Evolutionary conservation across 1,284 basidiomycete species (phyloP), one percentile per base, ranked within the genome.

Genomic region (Xerocomus cyaneibrunnescens): DNA sequence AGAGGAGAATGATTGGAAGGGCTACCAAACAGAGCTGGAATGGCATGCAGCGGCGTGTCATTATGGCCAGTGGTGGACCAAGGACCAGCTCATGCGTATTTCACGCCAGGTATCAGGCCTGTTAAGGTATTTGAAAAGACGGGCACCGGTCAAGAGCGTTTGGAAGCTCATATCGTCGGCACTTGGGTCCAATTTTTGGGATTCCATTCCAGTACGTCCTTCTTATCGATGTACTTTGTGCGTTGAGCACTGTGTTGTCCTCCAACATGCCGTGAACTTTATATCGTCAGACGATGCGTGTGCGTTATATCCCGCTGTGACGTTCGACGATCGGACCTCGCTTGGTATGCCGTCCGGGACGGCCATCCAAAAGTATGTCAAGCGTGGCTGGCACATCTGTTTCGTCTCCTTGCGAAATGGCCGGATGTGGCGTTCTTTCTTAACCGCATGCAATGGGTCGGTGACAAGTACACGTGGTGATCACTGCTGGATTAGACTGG

Each of bases 221-320:
- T 1, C n/a, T n/a, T n/a, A n/a, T n/a, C n/a, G n/a, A n/a, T n/a
- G 8, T 37, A 28, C 35, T 21, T 14, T 12, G n/a, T 28, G 40
- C 27, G 22, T 31, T 13, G 7, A 12, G n/a, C 23, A 2, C 14
- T 31, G 3, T 14, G 5, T 14, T 5, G 12, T 1, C 35, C 16
- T 35, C 7, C 34, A 76, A 76, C 76, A 4, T 72, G 78, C 77
- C 3, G 76, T 79, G 74, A 80, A 71, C 64, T 60, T 67, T 55
- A 70, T 75, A 52, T 55, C 69, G 10, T 64, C 64, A 39, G 57
- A 68, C 21, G 59, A 60, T 0, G 72, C 69, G 3, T 72, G 66
- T 36, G 55, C 68, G 0, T 54, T 73, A 7, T 73, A 68, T 50
- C 71, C 73, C 6, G 12, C 54, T 0, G 64, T 66, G 12, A 74